phyloP scores from a whole-genome alignment of 2,329 filamentous ascomycete species.

The Rhynchosporium secalis region DNA sequence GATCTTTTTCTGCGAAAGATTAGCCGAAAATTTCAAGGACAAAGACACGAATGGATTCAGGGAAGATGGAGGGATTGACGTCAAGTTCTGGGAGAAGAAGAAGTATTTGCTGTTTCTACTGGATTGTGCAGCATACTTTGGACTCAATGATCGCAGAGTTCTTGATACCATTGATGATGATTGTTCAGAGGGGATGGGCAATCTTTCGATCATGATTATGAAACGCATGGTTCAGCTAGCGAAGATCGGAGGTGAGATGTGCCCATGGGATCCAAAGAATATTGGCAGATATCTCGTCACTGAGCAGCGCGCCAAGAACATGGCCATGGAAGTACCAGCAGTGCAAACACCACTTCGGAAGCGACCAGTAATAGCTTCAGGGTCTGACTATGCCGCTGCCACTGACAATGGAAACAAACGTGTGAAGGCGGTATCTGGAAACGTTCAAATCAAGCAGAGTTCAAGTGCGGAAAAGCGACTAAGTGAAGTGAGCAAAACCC shows the following conservation, averaged over 20 bases:
- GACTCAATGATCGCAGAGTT: neutral
- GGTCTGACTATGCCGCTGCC: neutral
- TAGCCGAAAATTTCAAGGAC: neutral
- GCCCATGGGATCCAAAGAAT: constrained; percentile 3
- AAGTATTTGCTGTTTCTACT: neutral
- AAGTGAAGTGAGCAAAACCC: no score
- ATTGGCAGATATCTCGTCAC: neutral
- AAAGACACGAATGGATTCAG: neutral
- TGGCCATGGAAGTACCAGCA: neutral
- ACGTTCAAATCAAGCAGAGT: no score
- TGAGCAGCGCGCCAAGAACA: neutral
- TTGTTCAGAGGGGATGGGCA: no score
- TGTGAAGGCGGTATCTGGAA: neutral
- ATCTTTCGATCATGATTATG: neutral
- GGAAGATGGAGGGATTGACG: neutral
- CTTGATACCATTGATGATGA: neutral
- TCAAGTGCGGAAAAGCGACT: no score
- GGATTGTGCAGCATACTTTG: constrained; percentile 6
- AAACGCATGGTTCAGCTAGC: constrained; percentile 1
- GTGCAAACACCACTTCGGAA: neutral
- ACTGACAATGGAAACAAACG: neutral
- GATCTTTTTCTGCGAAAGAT: neutral
- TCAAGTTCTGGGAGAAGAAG: neutral
- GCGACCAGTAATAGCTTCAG: neutral
- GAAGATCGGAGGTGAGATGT: neutral